Base-by-base conservation (phyloP, 352 stramenopile genomes). In the Globisporangium emineosum region DNA sequence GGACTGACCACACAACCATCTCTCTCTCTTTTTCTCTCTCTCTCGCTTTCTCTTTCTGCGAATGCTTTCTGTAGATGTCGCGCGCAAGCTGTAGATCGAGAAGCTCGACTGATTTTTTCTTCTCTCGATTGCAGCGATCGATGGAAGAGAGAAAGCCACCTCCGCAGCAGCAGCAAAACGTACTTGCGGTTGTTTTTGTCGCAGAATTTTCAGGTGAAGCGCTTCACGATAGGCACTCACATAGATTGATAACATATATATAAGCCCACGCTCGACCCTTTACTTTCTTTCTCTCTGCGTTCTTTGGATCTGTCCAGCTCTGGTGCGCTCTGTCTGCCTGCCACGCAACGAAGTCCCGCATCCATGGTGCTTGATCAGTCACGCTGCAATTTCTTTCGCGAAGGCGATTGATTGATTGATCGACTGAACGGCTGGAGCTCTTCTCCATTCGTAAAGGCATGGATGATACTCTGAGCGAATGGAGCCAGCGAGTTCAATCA, bases 11-110 rank as follows among this genome's bases (percentile, higher is more conserved):
- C 40, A 21, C 3, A 9, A n/a, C n/a, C 15, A 15, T 54, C 5
- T 56, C 19, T 12, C 21, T 57, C 29, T 43, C 33, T n/a, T n/a
- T n/a, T n/a, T n/a, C n/a, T n/a, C n/a, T n/a, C n/a, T 54, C 5
- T 56, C 19, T 12, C 21, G 49, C 29, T 43, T 25, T 12, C 33
- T 52, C n/a, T 27, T 57, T 55, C n/a, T 30, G 1, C 21, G 2
- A 23, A 15, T 45, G 23, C 25, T 33, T n/a, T 45, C 15, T 51
- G 45, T 37, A 70, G 59, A 62, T 25, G 65, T 70, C 51, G 50
- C 65, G 17, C 52, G 65, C 43, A 62, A 57, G 37, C 47, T 33
- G 47, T 68, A 68, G 57, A 53, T 49, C 35, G 42, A 29, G 33
- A 30, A 37, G 13, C 40, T 43, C 42, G 23, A 35, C 40, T 55